phyloP scores from a whole-genome alignment of 2,329 filamentous ascomycete genomes.

The Verticillium tricorpus region DNA sequence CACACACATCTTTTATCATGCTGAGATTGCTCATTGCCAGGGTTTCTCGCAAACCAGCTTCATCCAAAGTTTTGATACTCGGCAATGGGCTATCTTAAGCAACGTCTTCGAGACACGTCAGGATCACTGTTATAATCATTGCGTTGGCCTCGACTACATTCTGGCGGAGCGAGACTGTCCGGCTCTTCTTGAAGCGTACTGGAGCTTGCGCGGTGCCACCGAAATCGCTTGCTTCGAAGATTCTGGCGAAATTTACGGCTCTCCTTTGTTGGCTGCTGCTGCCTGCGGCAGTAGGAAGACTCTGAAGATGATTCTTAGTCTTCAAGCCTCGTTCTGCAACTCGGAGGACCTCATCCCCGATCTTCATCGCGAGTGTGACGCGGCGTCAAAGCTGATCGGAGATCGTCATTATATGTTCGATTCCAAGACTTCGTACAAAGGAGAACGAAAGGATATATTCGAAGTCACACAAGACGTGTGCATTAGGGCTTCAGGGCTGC shows the following conservation, averaged over 20 bases:
- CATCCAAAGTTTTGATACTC: background rate
- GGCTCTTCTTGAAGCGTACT: background rate
- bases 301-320: background rate
- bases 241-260: background rate
- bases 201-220: background rate
- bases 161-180: background rate
- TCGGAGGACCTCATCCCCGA: background rate
- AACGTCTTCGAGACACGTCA: background rate
- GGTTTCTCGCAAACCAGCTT: background rate
- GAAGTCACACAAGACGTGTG: background rate
- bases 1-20: constrained; percentile 32
- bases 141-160: background rate
- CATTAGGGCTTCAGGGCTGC: background rate
- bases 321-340: background rate
- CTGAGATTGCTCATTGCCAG: constrained; percentile 25
- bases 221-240: background rate
- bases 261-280: background rate
- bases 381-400: background rate
- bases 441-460: background rate
- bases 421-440: background rate
- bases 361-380: background rate
- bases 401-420: background rate
- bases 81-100: background rate
- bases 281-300: background rate
- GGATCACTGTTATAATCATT: background rate